A percentile compares a stretch with the other conserved stretches of the same genome.
phyloP scores from a whole-genome alignment of 2,329 filamentous ascomycete species.

The Fusarium concolor region DNA sequence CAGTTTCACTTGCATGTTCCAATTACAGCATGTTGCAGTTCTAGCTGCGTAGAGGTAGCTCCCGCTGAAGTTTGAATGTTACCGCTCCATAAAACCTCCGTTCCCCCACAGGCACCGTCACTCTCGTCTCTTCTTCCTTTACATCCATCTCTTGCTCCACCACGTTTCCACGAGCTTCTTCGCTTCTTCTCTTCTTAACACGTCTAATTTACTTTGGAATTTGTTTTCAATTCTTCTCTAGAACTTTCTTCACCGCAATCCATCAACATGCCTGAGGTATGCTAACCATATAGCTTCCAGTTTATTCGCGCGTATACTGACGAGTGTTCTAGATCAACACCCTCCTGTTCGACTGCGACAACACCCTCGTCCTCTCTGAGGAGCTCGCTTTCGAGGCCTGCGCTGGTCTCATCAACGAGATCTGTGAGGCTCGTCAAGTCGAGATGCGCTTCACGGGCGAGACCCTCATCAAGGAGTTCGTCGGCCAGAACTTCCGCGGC shows the following conservation, averaged over 20 bases:
- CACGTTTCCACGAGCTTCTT: conserved; percentile 20
- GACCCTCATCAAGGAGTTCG: conserved; percentile 84
- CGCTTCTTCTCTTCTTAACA: conserved; percentile 18
- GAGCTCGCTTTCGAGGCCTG: conserved; percentile 92
- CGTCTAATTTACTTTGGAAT: conserved; percentile 9
- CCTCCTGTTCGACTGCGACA: conserved; percentile 84
- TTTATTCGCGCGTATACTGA: conserved; percentile 5
- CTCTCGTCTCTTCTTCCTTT: conserved; percentile 18
- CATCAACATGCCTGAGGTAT: conserved; percentile 52
- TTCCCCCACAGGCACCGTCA: conserved; percentile 27
- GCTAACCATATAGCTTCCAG: conserved; percentile 7
- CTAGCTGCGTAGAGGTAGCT: neutral
- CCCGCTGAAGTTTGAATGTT: neutral
- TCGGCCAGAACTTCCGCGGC: conserved; percentile 94
- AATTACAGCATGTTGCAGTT: conserved; percentile 11
- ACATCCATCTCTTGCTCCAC: conserved; percentile 16
- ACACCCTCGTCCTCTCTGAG: conserved; percentile 93
- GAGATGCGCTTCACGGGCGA: conserved; percentile 79
- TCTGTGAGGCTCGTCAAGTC: conserved; percentile 75
- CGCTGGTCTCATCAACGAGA: conserved; percentile 88
- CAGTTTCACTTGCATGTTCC: conserved; percentile 34
- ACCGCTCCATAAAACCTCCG: conserved; percentile 59
- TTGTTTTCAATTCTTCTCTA: neutral
- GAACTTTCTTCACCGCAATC: conserved; percentile 11
- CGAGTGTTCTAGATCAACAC: conserved; percentile 65